Evolutionary conservation across 805 yeast species (phyloP), one percentile per base, ranked within the genome.

Genomic region (Pichia gijzeniarum): DNA sequence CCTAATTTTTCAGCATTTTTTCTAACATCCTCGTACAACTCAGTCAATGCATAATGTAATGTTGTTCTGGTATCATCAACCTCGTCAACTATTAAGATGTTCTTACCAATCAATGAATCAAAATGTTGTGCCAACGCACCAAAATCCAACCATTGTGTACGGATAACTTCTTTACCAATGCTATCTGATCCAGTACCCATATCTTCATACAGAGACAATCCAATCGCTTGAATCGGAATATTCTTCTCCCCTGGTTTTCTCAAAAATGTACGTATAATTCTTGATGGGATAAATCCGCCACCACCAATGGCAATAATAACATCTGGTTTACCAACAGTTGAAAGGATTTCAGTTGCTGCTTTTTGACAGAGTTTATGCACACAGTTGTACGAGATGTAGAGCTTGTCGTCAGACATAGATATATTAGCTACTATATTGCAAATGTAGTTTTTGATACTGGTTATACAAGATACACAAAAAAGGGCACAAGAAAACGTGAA

Each of bases 51-150:
- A 59, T 86, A 87, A 61, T 85, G 91, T 47, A 87, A 69, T 2
- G 95, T 87, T 43, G 95, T 87, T 72, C 95, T 82, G 20, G 95
- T 85, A 62, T 87, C 95, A 63, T 87, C 95, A 39, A 87, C 95
- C 68, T 87, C 95, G 63, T 87, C 95, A 31, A 87, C 93, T 56
- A 87, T 85, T 53, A 87, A 67, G 33, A 87, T 73, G 60, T 80
- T 81, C 66, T 86, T 87, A 55, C 95, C 95, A 48, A 87, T 81
- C 51, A 87, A 71, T 39, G 86, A 80, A 53, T 82, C 85, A 53
- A 82, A 79, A 64, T 81, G 86, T 63, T 78, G 72, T 41, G 72
- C 74, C 43, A 85, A 69, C 40, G 85, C 77, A 53, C 85, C 81
- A 64, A 86, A 85, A 60, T 87, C 95, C 39, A 87, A 74, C 95